Base-by-base conservation (phyloP, 2,329 filamentous ascomycete species). In the Cordyceps pruinosa region DNA sequence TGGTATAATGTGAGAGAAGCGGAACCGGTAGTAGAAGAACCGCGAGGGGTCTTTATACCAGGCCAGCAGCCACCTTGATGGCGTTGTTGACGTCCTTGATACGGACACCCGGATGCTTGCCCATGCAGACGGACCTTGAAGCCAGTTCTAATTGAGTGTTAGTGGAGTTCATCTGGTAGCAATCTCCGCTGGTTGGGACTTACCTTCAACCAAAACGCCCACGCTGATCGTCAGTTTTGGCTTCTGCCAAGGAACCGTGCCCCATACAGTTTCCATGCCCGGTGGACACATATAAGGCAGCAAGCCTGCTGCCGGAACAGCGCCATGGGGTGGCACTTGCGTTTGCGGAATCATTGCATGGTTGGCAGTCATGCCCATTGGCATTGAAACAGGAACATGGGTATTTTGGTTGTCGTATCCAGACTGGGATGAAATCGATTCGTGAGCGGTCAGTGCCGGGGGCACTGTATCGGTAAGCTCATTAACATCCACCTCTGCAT, bases 401-500 rank as follows among this genome's bases (percentile, higher is more conserved):
- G 39, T 17, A 25, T 60, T 51, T 30, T 58, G 46, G 13, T 45
- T 23, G 5, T 46, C 32, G 25, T 50, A 35, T 5, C 41, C 55
- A 3, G 59, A 52, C 9, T 48, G 55, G 17, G 55, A 55, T 13
- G 45, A 45, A 25, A 26, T 32, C 13, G 54, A 42, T 3, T 26
- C 44, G 6, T 42, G 23, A 2, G 34, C 37, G 13, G 17, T 35
- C 17, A 48, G 15, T 15, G 15, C 37, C 23, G 45, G 19, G 9
- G 34, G 47, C 19, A 28, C 30, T 7, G 26, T 15, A 21, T 61
- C 66, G 12, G 64, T 63, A 55, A 82, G 76, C 2, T 73, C 71
- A 4, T 65, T 64, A 0, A 74, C 63, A 47, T 81, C 76, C 23
- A 88, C 70, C 49, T 87, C 78, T 9, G 80, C 79, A 48, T 81